phyloP scores from a whole-genome alignment of 2,329 filamentous ascomycete species.

The Ophiostoma novo-ulmi region DNA sequence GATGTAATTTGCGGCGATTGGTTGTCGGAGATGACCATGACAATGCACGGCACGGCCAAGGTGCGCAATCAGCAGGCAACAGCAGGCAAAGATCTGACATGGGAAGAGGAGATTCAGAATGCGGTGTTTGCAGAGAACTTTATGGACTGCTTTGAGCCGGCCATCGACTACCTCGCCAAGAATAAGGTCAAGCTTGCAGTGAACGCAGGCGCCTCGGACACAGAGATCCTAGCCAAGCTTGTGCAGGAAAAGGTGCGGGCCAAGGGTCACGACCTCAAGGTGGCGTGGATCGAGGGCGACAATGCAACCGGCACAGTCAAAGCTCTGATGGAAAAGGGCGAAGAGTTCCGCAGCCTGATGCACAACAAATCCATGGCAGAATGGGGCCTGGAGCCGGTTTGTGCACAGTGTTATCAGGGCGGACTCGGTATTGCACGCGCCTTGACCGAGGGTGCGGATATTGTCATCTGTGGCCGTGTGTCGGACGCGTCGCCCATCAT shows the following conservation, averaged over 20 bases:
- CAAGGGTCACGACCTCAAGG: slow-evolving; percentile 31
- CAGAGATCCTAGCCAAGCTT: slow-evolving; percentile 22
- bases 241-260: slow-evolving; percentile 27
- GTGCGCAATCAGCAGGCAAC: not conserved
- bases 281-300: slow-evolving; percentile 35
- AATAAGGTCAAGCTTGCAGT: slow-evolving; percentile 33
- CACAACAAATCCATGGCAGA: not conserved
- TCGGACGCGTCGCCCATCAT: slow-evolving; percentile 42
- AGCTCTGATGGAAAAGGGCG: slow-evolving; percentile 21
- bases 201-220: slow-evolving; percentile 35
- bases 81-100: slow-evolving; percentile 15
- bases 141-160: slow-evolving; percentile 34
- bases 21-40: not conserved
- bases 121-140: slow-evolving; percentile 33
- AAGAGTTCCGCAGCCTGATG: slow-evolving; percentile 2
- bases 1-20: not conserved
- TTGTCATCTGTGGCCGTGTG: slow-evolving; percentile 38
- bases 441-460: slow-evolving; percentile 35
- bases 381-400: not conserved
- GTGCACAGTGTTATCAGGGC: slow-evolving; percentile 41
- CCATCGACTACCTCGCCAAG: slow-evolving; percentile 30
- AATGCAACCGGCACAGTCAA: slow-evolving; percentile 30
- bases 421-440: slow-evolving; percentile 38
- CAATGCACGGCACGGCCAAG: not conserved
- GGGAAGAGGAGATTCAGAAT: slow-evolving; percentile 27